Conservation (phyloP, 352 stramenopile species). For the Globisporangium megalacanthum region DNA sequence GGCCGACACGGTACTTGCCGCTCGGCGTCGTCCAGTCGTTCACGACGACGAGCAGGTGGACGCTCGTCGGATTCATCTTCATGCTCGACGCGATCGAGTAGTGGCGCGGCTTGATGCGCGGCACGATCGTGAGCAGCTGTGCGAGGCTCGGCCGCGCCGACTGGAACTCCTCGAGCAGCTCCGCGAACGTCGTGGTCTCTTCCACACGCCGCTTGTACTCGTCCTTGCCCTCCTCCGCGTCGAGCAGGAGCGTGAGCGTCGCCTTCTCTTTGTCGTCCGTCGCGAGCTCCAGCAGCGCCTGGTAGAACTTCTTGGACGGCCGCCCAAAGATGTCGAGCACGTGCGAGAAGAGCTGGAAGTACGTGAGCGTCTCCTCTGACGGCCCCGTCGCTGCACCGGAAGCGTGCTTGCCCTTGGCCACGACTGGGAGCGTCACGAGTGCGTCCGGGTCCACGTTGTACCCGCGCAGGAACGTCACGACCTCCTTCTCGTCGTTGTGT, state of each 20-base stretch:
- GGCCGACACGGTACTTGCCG: slow-evolving; percentile 58
- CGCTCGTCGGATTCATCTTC: slow-evolving; percentile 77
- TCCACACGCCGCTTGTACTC: slow-evolving; percentile 77
- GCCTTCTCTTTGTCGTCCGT: slow-evolving; percentile 73
- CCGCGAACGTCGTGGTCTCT: slow-evolving; percentile 73
- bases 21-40: slow-evolving; percentile 82
- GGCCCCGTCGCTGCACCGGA: slow-evolving; percentile 7
- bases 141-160: slow-evolving; percentile 58
- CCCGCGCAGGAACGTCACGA: slow-evolving; percentile 60
- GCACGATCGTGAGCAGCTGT: slow-evolving; percentile 66
- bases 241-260: slow-evolving; percentile 38
- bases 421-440: slow-evolving; percentile 60
- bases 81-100: slow-evolving; percentile 90
- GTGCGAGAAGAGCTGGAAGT: slow-evolving; percentile 80
- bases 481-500: slow-evolving; percentile 74
- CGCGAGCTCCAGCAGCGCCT: slow-evolving; percentile 50
- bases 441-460: slow-evolving; percentile 66
- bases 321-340: slow-evolving; percentile 83
- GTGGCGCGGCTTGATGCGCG: slow-evolving; percentile 83
- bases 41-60: slow-evolving; percentile 84
- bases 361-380: slow-evolving; percentile 62
- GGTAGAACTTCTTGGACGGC: slow-evolving; percentile 83
- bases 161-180: slow-evolving; percentile 68
- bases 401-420: slow-evolving; percentile 47
- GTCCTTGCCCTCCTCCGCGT: slow-evolving; percentile 75